Evolutionary conservation across 352 stramenopile genomes (phyloP).

Genomic region (Pythium coloratum): DNA sequence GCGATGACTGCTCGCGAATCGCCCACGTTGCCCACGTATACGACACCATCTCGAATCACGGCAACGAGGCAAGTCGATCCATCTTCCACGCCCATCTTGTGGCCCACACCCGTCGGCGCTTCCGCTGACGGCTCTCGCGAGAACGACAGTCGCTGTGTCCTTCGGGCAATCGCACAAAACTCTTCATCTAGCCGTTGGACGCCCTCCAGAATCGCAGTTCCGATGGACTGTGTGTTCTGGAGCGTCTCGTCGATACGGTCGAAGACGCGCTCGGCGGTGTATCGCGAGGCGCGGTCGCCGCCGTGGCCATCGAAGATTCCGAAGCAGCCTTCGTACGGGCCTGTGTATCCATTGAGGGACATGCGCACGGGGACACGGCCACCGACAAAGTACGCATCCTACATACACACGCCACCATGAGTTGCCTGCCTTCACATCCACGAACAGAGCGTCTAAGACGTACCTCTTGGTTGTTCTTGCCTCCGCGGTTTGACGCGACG

Average conservation of each 20-base stretch:
- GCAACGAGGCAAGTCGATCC: slow-evolving; percentile 77
- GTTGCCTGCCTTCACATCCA: neutral
- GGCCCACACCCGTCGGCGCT: slow-evolving; percentile 14
- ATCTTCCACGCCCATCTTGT: slow-evolving; percentile 61
- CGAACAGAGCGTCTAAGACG: neutral
- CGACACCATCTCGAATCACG: slow-evolving; percentile 62
- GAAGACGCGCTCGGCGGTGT: slow-evolving; percentile 78
- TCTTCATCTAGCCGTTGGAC: slow-evolving; percentile 66
- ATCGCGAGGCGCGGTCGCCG: slow-evolving; percentile 74
- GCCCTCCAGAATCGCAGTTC: slow-evolving; percentile 56
- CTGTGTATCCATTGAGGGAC: slow-evolving; percentile 80
- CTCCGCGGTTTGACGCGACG: slow-evolving; percentile 67
- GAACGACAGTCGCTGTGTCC: slow-evolving; percentile 31
- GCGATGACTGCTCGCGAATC: slow-evolving; percentile 77
- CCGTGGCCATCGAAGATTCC: slow-evolving; percentile 85
- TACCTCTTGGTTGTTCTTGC: slow-evolving; percentile 77
- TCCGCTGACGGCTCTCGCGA: slow-evolving; percentile 10
- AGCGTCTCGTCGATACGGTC: slow-evolving; percentile 56
- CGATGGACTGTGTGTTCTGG: slow-evolving; percentile 32
- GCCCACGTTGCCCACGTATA: slow-evolving; percentile 82
- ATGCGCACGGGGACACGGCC: slow-evolving; percentile 54
- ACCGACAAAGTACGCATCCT: slow-evolving; percentile 86
- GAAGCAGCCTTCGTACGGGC: slow-evolving; percentile 62
- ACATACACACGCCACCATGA: neutral
- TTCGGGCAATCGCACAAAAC: slow-evolving; percentile 61